Conservation (phyloP, 148 eudicot species). For the Spergularia bocconei region DNA sequence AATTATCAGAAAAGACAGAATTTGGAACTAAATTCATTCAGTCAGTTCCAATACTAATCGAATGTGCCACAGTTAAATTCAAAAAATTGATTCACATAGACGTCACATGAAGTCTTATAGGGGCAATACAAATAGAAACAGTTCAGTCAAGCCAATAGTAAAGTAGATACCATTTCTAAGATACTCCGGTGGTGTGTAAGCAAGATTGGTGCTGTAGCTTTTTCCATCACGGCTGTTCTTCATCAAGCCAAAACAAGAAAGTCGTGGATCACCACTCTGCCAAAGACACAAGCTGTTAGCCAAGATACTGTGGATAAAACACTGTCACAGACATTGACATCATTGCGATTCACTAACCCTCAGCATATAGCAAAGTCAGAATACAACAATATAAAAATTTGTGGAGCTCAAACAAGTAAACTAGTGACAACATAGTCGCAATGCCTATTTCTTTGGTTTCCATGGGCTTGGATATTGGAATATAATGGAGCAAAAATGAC, state of each 20-base stretch:
- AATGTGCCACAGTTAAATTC: neutral
- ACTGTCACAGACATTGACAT: neutral
- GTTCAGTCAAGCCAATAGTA: neutral
- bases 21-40: neutral
- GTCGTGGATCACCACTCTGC: constrained; percentile 93
- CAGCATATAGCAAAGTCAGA: neutral
- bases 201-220: constrained; percentile 97
- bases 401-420: neutral
- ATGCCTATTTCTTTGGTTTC: too few relatives aligned
- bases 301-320: neutral
- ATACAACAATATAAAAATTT: neutral
- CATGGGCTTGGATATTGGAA: too few relatives aligned
- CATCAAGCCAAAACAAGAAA: constrained; percentile 96
- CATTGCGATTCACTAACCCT: neutral
- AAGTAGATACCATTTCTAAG: constrained; percentile 64
- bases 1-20: too few relatives aligned
- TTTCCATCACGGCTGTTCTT: constrained; percentile 95
- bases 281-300: constrained; percentile 23
- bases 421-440: neutral
- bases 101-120: neutral
- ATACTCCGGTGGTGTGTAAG: constrained; percentile 95
- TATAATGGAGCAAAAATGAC: too few relatives aligned
- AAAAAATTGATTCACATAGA: neutral
- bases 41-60: neutral
- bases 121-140: neutral